A percentile compares a stretch with the other conserved stretches of the same genome.
Evolutionary conservation across 495 filamentous ascomycete species (phyloP).

Genomic region (Aspergillus baeticus): DNA sequence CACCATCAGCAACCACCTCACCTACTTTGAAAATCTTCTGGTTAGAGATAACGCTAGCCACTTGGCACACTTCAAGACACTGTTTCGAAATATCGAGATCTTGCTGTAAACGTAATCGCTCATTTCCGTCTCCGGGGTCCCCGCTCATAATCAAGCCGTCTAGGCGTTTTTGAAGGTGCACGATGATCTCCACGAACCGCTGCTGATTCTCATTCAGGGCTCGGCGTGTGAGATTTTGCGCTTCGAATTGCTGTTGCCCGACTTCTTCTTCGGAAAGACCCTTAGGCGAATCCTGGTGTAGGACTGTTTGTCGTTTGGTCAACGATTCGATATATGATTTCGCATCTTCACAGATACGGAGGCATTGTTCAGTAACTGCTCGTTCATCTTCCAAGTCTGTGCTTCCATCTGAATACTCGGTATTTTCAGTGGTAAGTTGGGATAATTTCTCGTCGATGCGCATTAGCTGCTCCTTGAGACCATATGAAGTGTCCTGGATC

Average conservation of each 20-base stretch:
- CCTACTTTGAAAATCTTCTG: slow-evolving; percentile 32
- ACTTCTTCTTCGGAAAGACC: background rate
- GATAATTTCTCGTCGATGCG: slow-evolving; percentile 13
- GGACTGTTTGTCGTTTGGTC: background rate
- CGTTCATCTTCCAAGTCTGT: slow-evolving; percentile 12
- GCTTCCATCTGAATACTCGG: background rate
- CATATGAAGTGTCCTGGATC: slow-evolving; percentile 16
- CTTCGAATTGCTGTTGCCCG: slow-evolving; percentile 5
- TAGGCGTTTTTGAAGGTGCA: slow-evolving; percentile 25
- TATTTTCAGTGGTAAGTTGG: background rate
- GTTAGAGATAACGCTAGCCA: slow-evolving; percentile 26
- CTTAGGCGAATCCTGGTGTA: background rate
- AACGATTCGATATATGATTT: slow-evolving; percentile 11
- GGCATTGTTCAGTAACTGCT: slow-evolving; percentile 12
- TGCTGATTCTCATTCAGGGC: slow-evolving; percentile 24
- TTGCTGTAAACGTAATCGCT: slow-evolving; percentile 27
- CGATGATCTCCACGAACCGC: slow-evolving; percentile 22
- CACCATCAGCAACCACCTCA: slow-evolving; percentile 31
- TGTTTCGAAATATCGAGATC: slow-evolving; percentile 27
- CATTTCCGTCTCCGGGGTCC: slow-evolving; percentile 15
- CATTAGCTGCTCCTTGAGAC: slow-evolving; percentile 4
- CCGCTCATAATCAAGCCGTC: slow-evolving; percentile 20
- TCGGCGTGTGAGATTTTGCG: slow-evolving; percentile 9
- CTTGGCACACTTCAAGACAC: slow-evolving; percentile 34
- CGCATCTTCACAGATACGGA: slow-evolving; percentile 16